phyloP scores from a whole-genome alignment of 108 stramenopile genomes.

The Pseudonitzschia multiseries region DNA sequence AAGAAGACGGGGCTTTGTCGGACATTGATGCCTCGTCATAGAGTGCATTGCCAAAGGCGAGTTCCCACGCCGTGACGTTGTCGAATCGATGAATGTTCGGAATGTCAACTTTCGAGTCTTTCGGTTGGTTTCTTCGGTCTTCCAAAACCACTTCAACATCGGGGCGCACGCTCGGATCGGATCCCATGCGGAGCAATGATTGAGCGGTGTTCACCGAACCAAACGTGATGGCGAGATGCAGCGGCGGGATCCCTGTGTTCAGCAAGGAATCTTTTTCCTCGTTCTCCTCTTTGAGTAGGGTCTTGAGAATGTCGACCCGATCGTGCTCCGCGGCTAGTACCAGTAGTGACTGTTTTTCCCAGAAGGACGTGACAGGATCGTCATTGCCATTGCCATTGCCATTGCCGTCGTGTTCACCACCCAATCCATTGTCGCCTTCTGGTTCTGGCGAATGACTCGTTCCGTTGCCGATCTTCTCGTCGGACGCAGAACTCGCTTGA shows the following conservation, averaged over 20 bases:
- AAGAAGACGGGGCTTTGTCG: neutral
- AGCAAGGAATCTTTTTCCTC: slow-evolving; percentile 32
- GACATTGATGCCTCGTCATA: slow-evolving; percentile 24
- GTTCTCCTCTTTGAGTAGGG: slow-evolving; percentile 43
- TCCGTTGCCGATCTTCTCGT: slow-evolving; percentile 9
- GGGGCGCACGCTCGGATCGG: slow-evolving; percentile 80
- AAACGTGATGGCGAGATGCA: slow-evolving; percentile 77
- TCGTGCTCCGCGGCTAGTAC: slow-evolving; percentile 87
- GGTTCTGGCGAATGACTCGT: neutral
- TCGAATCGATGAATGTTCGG: slow-evolving; percentile 54
- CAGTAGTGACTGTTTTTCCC: slow-evolving; percentile 73
- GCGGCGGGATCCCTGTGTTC: slow-evolving; percentile 58
- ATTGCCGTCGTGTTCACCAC: slow-evolving; percentile 6
- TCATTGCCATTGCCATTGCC: slow-evolving; percentile 47
- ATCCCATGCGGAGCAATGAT: slow-evolving; percentile 78
- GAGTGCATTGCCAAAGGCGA: slow-evolving; percentile 64
- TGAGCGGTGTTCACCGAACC: slow-evolving; percentile 74
- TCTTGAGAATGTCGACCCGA: slow-evolving; percentile 82
- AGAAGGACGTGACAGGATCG: slow-evolving; percentile 52
- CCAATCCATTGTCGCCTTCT: neutral
- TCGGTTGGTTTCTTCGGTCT: slow-evolving; percentile 25
- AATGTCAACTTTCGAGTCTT: slow-evolving; percentile 28
- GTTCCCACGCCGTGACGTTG: slow-evolving; percentile 74
- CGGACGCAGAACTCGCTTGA: neutral
- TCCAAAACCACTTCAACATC: slow-evolving; percentile 30